Evolutionary conservation across 2,329 filamentous ascomycete genomes (phyloP).

Genomic region (Cladosporium sphaerospermum): DNA sequence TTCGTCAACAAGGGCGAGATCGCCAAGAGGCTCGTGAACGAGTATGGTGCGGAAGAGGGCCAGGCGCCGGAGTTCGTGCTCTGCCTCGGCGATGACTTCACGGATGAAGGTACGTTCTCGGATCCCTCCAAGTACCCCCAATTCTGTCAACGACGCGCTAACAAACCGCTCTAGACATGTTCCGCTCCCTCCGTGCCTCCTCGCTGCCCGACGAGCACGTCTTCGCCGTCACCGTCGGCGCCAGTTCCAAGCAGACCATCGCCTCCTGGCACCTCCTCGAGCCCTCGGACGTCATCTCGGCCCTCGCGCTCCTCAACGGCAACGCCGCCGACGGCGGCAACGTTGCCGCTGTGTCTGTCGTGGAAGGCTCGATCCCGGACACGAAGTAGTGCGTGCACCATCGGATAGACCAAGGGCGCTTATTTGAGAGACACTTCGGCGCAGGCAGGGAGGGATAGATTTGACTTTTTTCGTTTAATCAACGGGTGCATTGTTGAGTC

Average conservation of each 20-base stretch:
- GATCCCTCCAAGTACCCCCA: neutral
- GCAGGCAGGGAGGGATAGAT: no score
- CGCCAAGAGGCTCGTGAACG: constrained; percentile 70
- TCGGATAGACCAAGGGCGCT: neutral
- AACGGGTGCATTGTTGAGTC: no score
- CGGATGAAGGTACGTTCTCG: constrained; percentile 72
- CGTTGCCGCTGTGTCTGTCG: constrained; percentile 24
- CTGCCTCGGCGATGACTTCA: constrained; percentile 92
- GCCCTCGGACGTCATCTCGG: constrained; percentile 71
- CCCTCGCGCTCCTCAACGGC: constrained; percentile 30
- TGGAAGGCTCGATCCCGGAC: constrained; percentile 25
- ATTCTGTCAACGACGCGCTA: constrained; percentile 17
- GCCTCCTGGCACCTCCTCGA: constrained; percentile 87
- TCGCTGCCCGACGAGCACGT: constrained; percentile 59
- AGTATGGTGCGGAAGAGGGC: constrained; percentile 55
- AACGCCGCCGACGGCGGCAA: constrained; percentile 25
- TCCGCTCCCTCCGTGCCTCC: constrained; percentile 65
- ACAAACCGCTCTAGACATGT: constrained; percentile 54
- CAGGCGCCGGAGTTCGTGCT: constrained; percentile 75
- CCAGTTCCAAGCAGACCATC: constrained; percentile 84
- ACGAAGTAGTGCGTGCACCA: neutral
- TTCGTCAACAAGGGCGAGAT: constrained; percentile 99
- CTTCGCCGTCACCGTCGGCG: constrained; percentile 87
- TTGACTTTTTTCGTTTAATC: no score
- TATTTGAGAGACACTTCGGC: neutral